These are phyloP conservation scores for Rhodosporidiobolus odoratus DNA, from an alignment of 768 basidiomycete species.

Conservation along the genomic window DNA sequence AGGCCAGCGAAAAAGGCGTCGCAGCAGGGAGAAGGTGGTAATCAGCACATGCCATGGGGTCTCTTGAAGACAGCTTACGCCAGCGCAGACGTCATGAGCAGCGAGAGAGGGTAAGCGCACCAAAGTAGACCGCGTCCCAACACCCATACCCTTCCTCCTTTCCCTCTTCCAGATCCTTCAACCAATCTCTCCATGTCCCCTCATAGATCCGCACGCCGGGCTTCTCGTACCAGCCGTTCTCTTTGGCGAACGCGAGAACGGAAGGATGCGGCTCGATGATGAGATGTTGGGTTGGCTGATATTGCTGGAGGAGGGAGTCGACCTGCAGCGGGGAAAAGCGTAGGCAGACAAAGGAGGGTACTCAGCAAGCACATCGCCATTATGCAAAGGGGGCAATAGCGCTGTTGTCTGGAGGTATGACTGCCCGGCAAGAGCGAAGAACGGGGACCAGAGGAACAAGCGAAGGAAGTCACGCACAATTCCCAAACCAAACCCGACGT, in stretches of 20 bases:
- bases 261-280: slow-evolving; percentile 94
- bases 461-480: slow-evolving; percentile 50
- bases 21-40: neutral
- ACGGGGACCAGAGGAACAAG: neutral
- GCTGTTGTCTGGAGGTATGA: no score
- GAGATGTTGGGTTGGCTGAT: slow-evolving; percentile 55
- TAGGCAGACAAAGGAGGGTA: neutral
- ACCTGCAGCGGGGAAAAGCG: slow-evolving; percentile 14
- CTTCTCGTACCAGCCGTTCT: slow-evolving; percentile 68
- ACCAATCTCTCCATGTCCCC: slow-evolving; percentile 87
- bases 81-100: no score
- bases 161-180: slow-evolving; percentile 54
- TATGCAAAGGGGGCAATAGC: no score
- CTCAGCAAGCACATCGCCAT: no score
- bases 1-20: no score
- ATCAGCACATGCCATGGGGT: no score
- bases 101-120: slow-evolving; percentile 55
- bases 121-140: slow-evolving; percentile 87
- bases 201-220: slow-evolving; percentile 72
- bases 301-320: slow-evolving; percentile 39
- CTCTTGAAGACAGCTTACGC: no score
- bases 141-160: slow-evolving; percentile 61
- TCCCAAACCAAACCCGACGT: slow-evolving; percentile 90
- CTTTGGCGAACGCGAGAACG: slow-evolving; percentile 74
- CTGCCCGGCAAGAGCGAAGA: no score